These are phyloP conservation scores for Uromyces viciae-fabae DNA, from an alignment of 1,284 basidiomycete genomes.

Conservation along the genomic window DNA sequence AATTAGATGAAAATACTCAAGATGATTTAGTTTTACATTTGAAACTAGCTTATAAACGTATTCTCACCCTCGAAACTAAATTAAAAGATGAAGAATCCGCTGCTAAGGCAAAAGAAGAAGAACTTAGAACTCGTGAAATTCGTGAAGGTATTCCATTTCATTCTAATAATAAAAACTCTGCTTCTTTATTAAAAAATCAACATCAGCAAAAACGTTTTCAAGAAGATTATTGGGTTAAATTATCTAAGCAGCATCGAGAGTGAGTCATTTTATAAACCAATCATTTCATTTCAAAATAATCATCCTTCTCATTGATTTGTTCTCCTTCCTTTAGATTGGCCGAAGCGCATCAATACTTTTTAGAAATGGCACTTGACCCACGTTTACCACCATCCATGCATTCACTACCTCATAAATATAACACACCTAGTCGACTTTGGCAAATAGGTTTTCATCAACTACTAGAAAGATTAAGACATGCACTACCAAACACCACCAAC, in stretches of 20 bases:
- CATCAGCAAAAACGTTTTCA: constrained; percentile 7
- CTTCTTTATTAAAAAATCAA: not conserved
- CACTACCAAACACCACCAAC: constrained; percentile 61
- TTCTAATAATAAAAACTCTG: not conserved
- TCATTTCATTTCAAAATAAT: not conserved
- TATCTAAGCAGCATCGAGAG: constrained; percentile 41
- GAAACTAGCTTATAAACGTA: constrained; percentile 72
- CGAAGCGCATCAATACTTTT: constrained; percentile 79
- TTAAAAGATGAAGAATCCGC: constrained; percentile 58
- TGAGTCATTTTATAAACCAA: constrained; percentile 14
- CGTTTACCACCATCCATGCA: constrained; percentile 80
- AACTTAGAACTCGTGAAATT: constrained; percentile 36
- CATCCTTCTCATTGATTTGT: not conserved
- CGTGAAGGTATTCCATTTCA: not conserved
- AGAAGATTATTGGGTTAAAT: constrained; percentile 41
- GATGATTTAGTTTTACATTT: constrained; percentile 71
- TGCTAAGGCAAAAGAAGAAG: constrained; percentile 37
- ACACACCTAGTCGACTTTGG: constrained; percentile 90
- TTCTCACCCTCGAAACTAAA: constrained; percentile 68
- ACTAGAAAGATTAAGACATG: constrained; percentile 80
- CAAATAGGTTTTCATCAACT: constrained; percentile 82
- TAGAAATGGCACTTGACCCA: constrained; percentile 79
- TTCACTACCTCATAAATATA: constrained; percentile 85
- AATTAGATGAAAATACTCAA: constrained; percentile 59
- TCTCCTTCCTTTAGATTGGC: constrained; percentile 63